Evolutionary conservation across 208 protist genomes (phyloP).

Genomic region (Acanthamoeba culbertsoni): DNA sequence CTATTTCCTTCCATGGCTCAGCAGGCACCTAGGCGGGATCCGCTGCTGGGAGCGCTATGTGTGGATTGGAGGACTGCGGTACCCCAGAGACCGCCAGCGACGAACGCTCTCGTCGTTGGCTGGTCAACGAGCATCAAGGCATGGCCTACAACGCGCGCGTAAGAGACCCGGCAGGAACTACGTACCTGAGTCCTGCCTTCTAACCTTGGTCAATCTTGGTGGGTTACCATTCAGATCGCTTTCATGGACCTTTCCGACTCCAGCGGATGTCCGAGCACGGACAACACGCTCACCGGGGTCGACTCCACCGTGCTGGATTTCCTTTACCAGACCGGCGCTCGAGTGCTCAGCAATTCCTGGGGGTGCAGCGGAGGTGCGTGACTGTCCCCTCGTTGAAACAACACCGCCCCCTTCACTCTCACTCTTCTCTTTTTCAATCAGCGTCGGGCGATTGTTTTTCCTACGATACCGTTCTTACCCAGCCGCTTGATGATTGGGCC

Average conservation of each 20-base stretch:
- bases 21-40: neutral
- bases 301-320: neutral
- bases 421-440: neutral
- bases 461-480: neutral
- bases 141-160: constrained; percentile 52
- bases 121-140: neutral
- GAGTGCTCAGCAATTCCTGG: constrained; percentile 32
- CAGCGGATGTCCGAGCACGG: neutral
- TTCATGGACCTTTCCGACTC: constrained; percentile 14
- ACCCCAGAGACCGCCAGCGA: neutral
- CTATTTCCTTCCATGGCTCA: neutral
- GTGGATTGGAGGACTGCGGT: neutral
- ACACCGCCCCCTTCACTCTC: neutral
- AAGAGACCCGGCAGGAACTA: too few relatives aligned
- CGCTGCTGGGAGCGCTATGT: neutral
- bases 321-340: neutral
- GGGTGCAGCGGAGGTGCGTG: neutral
- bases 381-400: neutral
- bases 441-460: neutral
- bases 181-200: neutral
- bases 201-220: neutral
- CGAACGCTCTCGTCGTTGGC: neutral
- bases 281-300: neutral
- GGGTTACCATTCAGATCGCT: neutral
- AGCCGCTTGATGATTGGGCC: neutral